These are phyloP conservation scores for Saccharomycopsis sp. DNA, from an alignment of 805 yeast genomes.

Conservation along the genomic window DNA sequence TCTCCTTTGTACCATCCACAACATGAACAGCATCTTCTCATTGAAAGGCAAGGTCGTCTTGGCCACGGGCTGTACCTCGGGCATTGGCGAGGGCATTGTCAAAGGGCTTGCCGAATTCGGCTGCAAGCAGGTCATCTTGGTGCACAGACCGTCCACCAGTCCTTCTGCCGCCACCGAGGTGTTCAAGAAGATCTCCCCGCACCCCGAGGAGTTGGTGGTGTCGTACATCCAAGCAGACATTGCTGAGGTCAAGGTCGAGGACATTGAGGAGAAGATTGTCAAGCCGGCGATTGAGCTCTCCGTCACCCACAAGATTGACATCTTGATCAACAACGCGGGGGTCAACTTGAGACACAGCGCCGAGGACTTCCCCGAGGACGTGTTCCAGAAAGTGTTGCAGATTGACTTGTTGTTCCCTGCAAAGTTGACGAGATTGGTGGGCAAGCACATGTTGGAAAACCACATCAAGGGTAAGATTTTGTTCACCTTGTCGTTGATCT, in stretches of 20 bases:
- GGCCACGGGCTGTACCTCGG: constrained; percentile 50
- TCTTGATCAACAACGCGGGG: constrained; percentile 38
- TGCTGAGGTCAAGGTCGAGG: constrained; percentile 25
- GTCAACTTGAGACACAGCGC: constrained; percentile 29
- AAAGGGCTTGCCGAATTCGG: constrained; percentile 45
- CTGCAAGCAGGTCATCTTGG: constrained; percentile 31
- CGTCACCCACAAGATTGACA: constrained; percentile 29
- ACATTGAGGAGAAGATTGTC: constrained; percentile 27
- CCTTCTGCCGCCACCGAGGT: constrained; percentile 26
- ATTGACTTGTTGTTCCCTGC: constrained; percentile 34
- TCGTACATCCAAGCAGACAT: constrained; percentile 25
- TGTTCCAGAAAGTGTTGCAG: constrained; percentile 32
- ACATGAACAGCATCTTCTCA: constrained; percentile 28
- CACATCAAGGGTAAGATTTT: constrained; percentile 32
- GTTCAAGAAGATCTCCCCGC: constrained; percentile 23
- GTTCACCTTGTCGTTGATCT: constrained; percentile 34
- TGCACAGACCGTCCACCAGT: constrained; percentile 30
- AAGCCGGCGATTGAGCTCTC: constrained; percentile 27
- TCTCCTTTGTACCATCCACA: no score
- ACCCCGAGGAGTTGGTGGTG: constrained; percentile 25
- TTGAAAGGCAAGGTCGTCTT: constrained; percentile 34
- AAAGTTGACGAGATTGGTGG: constrained; percentile 31
- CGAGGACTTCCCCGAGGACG: constrained; percentile 31
- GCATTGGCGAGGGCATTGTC: constrained; percentile 48
- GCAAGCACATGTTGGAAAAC: constrained; percentile 30